Evolutionary conservation across 768 basidiomycete species (phyloP).

Genomic region (Naganishia onofrii): DNA sequence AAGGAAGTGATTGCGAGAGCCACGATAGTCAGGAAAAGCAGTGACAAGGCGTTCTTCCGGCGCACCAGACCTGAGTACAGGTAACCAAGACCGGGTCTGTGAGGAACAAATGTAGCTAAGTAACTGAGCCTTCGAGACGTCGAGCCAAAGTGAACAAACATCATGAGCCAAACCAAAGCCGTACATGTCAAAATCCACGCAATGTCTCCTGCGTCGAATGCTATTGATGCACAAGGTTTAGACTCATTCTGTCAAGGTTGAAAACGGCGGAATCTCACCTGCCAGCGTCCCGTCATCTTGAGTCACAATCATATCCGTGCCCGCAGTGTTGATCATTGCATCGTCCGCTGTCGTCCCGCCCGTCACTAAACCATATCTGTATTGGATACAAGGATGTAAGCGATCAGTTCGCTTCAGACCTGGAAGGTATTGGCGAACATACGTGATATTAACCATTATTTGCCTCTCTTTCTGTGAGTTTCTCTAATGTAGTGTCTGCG

Average conservation of each 20-base stretch:
- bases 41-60: constrained; percentile 87
- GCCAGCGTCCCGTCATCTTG: constrained; percentile 30
- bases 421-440: neutral
- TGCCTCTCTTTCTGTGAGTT: neutral
- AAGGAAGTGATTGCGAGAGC: constrained; percentile 60
- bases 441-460: constrained; percentile 36
- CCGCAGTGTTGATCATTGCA: constrained; percentile 28
- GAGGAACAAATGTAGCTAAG: neutral
- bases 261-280: constrained; percentile 3
- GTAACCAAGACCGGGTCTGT: constrained; percentile 45
- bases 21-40: constrained; percentile 79
- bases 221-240: constrained; percentile 9
- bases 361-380: constrained; percentile 29
- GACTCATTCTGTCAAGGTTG: neutral
- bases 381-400: neutral
- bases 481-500: neutral
- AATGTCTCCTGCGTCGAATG: constrained; percentile 63
- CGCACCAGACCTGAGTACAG: constrained; percentile 81
- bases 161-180: constrained; percentile 81
- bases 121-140: neutral
- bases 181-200: constrained; percentile 70
- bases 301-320: constrained; percentile 33
- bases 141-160: no score
- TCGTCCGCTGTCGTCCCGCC: constrained; percentile 5
- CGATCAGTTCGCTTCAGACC: neutral